phyloP scores from a whole-genome alignment of 495 filamentous ascomycete genomes.

The Xylaria intraflava region DNA sequence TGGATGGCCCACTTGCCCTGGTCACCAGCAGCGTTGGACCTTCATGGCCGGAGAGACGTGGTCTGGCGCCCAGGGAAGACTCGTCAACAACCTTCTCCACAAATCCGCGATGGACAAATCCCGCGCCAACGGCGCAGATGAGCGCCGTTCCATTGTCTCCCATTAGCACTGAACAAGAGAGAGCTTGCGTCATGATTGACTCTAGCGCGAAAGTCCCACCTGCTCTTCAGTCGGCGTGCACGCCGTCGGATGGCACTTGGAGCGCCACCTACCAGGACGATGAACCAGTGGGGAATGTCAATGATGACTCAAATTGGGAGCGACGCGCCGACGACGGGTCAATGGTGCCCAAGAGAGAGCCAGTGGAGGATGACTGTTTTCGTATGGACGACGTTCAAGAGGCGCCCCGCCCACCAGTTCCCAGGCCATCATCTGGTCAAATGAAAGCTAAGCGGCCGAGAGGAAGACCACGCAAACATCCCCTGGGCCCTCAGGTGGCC shows the following conservation, averaged over 20 bases:
- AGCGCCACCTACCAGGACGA: conserved; percentile 25
- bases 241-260: conserved; percentile 33
- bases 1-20: conserved; percentile 37
- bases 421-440: conserved; percentile 18
- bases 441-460: conserved; percentile 52
- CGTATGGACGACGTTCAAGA: conserved; percentile 41
- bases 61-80: conserved; percentile 37
- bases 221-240: conserved; percentile 25
- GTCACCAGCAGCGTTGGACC: conserved; percentile 36
- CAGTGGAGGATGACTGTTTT: conserved; percentile 42
- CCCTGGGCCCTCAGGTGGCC: conserved; percentile 44
- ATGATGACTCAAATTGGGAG: conserved; percentile 34
- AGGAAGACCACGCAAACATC: conserved; percentile 82
- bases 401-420: conserved; percentile 29
- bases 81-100: conserved; percentile 30
- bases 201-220: conserved; percentile 28
- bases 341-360: conserved; percentile 40
- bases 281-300: conserved; percentile 14
- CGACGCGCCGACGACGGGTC: conserved; percentile 29
- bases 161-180: conserved; percentile 43
- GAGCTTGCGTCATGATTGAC: conserved; percentile 23
- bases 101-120: conserved; percentile 33
- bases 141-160: conserved; percentile 44
- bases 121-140: conserved; percentile 27
- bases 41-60: conserved; percentile 38